Percentiles rank a stretch among this genome's conserved stretches.
Conservation (phyloP, 2,329 filamentous ascomycete species). For the Tetracladium maxilliforme region DNA sequence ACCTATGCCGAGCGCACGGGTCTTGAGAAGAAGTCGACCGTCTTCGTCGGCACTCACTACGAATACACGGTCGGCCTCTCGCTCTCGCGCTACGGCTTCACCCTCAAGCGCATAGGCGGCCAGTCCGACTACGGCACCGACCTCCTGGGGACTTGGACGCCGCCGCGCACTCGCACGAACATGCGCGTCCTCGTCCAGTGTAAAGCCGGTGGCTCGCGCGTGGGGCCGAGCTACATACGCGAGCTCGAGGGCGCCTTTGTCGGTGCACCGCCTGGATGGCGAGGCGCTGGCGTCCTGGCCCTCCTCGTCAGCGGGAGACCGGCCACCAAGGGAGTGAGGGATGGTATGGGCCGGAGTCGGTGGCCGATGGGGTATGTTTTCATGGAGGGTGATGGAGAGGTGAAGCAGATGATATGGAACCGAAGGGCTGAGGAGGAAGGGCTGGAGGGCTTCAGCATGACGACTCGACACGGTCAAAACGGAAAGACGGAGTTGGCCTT, state of each 20-base stretch:
- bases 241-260: slow-evolving; percentile 69
- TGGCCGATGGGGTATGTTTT: slow-evolving; percentile 61
- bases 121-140: slow-evolving; percentile 59
- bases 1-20: slow-evolving; percentile 42
- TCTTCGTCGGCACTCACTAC: slow-evolving; percentile 61
- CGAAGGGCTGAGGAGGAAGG: slow-evolving; percentile 43
- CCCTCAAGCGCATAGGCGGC: slow-evolving; percentile 49
- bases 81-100: slow-evolving; percentile 47
- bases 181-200: slow-evolving; percentile 48
- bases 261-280: slow-evolving; percentile 61
- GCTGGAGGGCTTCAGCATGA: slow-evolving; percentile 43
- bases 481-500: too few species aligned
- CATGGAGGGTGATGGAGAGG: slow-evolving; percentile 37
- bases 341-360: slow-evolving; percentile 50
- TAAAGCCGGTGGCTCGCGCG: slow-evolving; percentile 41
- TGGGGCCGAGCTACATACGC: slow-evolving; percentile 44
- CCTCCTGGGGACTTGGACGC: slow-evolving; percentile 54
- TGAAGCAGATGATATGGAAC: slow-evolving; percentile 66
- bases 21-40: slow-evolving; percentile 38
- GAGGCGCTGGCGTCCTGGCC: slow-evolving; percentile 48
- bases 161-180: slow-evolving; percentile 26
- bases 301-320: slow-evolving; percentile 53
- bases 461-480: too few species aligned
- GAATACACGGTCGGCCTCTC: slow-evolving; percentile 52
- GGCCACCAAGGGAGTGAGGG: slow-evolving; percentile 66